Evolutionary conservation across 2,329 filamentous ascomycete genomes (phyloP), one percentile per base, ranked within the genome.

Genomic region (Colletotrichum lentis): DNA sequence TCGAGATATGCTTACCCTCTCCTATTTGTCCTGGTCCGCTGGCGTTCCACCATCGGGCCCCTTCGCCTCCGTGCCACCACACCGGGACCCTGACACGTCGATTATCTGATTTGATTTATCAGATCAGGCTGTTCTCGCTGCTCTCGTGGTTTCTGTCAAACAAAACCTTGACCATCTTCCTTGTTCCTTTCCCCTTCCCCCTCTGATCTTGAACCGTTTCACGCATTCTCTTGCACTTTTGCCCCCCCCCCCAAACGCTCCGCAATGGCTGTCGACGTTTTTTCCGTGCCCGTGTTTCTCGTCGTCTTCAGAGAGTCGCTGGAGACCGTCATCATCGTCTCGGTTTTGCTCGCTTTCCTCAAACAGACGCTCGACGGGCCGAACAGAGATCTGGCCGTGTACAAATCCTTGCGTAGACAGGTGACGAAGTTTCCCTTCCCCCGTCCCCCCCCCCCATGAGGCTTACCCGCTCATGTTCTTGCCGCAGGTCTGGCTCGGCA

Each of bases 301-400:
- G 92, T 97, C 77, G 90, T 92, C 80, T 96, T 97, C 77, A 89
- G 94, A 75, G 94, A 97, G 81, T 88, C 89, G 49, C 82, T 97
- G 55, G 93, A 97, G 82, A 91, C 91, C 0, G 90, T 87, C 74
- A 93, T 97, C 75, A 92, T 97, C 73, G 88, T 96, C 70, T 95
- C 93, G 0, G 91, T 97, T n/a, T 83, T 97, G 41, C 86, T 97
- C 47, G 88, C 93, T 24, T 96, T 96, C 77, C 81, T 96, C 67
- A 96, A 95, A 78, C 91, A 96, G 77, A 92, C 90, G 3, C 85
- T 96, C 44, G 83, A 82, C 68, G 88, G 88, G 0, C 87, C 89
- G 11, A 83, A 88, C 63, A 80, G 84, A 67, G 89, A 94, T 80
- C 79, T 79, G 5, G 75, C 73, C 2, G 80, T 90, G 1, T 91